phyloP scores from a whole-genome alignment of 495 filamentous ascomycete genomes.

The Chaetomidium leptoderma region DNA sequence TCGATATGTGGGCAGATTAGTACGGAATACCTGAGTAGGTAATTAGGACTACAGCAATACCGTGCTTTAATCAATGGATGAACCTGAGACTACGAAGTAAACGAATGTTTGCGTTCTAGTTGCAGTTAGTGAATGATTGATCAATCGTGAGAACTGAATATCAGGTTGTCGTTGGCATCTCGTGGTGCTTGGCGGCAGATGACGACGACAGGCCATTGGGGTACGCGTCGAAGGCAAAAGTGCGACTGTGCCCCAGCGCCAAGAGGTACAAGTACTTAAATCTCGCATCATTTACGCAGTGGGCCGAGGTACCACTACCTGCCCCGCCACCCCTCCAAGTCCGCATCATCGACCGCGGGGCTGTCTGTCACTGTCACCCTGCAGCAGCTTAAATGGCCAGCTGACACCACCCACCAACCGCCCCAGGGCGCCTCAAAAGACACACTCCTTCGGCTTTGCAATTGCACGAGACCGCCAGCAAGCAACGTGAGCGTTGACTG shows the following conservation, averaged over 20 bases:
- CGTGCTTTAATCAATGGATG: no score
- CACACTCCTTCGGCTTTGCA: not conserved
- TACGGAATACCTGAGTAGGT: no score
- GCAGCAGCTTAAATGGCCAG: slow-evolving; percentile 5
- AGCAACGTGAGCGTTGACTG: not conserved
- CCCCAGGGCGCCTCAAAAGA: not conserved
- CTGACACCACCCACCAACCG: slow-evolving; percentile 9
- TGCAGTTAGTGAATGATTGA: not conserved
- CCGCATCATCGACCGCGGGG: slow-evolving; percentile 15
- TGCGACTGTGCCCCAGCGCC: not conserved
- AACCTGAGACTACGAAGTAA: no score
- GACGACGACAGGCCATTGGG: slow-evolving; percentile 7
- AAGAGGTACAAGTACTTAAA: not conserved
- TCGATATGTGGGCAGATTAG: no score
- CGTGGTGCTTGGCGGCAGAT: not conserved
- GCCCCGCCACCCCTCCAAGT: slow-evolving; percentile 1
- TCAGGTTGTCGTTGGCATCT: not conserved
- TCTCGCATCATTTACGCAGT: not conserved
- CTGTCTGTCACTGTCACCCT: not conserved
- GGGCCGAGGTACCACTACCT: not conserved
- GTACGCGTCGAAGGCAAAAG: slow-evolving; percentile 13
- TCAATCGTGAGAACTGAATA: no score
- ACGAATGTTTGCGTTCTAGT: no score
- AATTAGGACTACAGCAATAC: no score
- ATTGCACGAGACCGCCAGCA: not conserved